These are phyloP conservation scores for Fusarium neocosmosporiellum DNA, from an alignment of 2,329 filamentous ascomycete species.

Conservation along the genomic window DNA sequence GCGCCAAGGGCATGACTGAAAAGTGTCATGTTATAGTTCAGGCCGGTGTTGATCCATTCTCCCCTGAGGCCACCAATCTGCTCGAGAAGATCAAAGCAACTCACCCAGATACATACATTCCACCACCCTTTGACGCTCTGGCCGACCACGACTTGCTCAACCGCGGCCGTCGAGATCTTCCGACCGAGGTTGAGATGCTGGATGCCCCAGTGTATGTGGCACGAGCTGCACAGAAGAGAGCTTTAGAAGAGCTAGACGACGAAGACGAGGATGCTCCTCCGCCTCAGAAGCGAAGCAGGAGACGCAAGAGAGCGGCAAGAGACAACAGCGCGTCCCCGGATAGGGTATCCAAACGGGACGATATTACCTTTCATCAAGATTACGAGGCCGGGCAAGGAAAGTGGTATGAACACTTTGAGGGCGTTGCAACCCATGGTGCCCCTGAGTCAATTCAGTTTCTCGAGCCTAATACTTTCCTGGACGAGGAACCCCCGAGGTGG, in stretches of 20 bases:
- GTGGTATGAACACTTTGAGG: slow-evolving; percentile 34
- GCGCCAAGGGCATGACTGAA: slow-evolving; percentile 54
- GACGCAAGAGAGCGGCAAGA: slow-evolving; percentile 25
- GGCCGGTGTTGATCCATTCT: slow-evolving; percentile 55
- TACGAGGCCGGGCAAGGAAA: slow-evolving; percentile 21
- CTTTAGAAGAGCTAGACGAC: slow-evolving; percentile 38
- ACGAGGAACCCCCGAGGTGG: slow-evolving; percentile 40
- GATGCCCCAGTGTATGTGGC: slow-evolving; percentile 63
- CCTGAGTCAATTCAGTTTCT: slow-evolving; percentile 51
- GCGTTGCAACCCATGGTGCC: slow-evolving; percentile 14
- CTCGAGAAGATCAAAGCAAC: slow-evolving; percentile 60
- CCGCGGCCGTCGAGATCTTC: slow-evolving; percentile 52
- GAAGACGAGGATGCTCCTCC: slow-evolving; percentile 27
- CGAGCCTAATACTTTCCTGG: slow-evolving; percentile 55
- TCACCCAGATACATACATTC: slow-evolving; percentile 52
- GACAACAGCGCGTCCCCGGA: slow-evolving; percentile 2
- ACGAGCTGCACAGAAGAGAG: slow-evolving; percentile 50
- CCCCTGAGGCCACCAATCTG: slow-evolving; percentile 54
- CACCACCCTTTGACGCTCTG: slow-evolving; percentile 37
- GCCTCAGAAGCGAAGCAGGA: slow-evolving; percentile 37
- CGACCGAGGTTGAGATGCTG: slow-evolving; percentile 59
- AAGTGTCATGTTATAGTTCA: slow-evolving; percentile 59
- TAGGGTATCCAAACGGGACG: slow-evolving; percentile 14
- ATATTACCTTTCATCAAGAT: slow-evolving; percentile 23
- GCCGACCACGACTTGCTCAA: slow-evolving; percentile 31